Evolutionary conservation across 73 alveolate species (phyloP).

Genomic region (Paramecium sonneborni): DNA sequence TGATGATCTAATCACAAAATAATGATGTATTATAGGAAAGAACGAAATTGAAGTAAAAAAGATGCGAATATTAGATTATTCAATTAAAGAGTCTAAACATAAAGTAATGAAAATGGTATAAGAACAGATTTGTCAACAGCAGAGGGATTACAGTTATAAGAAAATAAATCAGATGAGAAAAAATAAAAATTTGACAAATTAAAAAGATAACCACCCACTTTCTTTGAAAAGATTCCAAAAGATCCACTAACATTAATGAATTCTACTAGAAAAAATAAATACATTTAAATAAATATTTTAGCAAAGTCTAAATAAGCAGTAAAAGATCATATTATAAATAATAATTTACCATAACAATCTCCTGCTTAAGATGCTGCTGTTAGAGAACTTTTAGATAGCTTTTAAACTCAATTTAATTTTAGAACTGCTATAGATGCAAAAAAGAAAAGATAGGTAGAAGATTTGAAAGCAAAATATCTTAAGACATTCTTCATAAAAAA

Average conservation of each 20-base stretch:
- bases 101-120: background rate
- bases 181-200: background rate
- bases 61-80: background rate
- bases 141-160: background rate
- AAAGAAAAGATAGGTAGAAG: conserved; percentile 17
- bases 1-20: background rate
- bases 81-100: background rate
- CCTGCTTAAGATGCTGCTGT: conserved; percentile 57
- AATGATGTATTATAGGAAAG: background rate
- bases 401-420: conserved; percentile 20
- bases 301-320: conserved; percentile 32
- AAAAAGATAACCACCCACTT: conserved; percentile 38
- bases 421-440: conserved; percentile 48
- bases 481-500: conserved; percentile 33
- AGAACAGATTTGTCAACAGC: background rate
- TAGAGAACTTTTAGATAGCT: conserved; percentile 33
- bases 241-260: conserved; percentile 18
- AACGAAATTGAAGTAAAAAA: background rate
- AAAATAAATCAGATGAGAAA: background rate
- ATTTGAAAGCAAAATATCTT: conserved; percentile 18
- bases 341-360: background rate
- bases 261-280: conserved; percentile 17
- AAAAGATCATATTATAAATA: background rate
- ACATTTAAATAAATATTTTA: background rate
- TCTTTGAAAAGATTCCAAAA: conserved; percentile 31